Conservation (phyloP, 352 stramenopile species). For the Pythium catenulatum region DNA sequence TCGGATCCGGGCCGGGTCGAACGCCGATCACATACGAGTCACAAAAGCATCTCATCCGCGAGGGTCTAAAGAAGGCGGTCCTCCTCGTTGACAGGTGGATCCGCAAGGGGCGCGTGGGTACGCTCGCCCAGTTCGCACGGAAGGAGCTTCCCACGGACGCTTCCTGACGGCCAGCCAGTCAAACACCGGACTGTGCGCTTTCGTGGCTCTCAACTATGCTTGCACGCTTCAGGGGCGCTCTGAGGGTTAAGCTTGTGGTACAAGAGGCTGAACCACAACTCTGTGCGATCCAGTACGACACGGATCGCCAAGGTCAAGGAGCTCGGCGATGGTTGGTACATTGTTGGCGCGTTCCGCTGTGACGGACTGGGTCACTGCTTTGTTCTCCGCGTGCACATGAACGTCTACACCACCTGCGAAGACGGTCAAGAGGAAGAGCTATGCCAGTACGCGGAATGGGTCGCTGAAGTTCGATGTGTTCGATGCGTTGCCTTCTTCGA, state of each 20-base stretch:
- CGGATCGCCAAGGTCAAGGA: neutral
- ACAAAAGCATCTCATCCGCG: neutral
- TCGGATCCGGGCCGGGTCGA: neutral
- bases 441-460: neutral
- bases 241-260: neutral
- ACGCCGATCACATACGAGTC: neutral
- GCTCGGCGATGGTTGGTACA: neutral
- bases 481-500: neutral
- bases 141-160: constrained; percentile 3
- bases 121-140: neutral
- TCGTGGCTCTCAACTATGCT: neutral
- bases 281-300: neutral
- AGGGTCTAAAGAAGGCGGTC: neutral
- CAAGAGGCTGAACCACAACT: constrained; percentile 3
- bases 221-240: neutral
- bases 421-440: neutral
- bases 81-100: neutral
- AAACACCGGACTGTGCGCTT: neutral
- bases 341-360: neutral
- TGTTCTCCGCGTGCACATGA: neutral
- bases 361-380: constrained; percentile 7
- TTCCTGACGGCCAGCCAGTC: neutral
- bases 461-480: constrained; percentile 4
- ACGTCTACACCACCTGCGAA: neutral
- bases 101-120: neutral